Evolutionary conservation across 2,329 filamentous ascomycete species (phyloP).

Genomic region (Epichloe aotearoae): DNA sequence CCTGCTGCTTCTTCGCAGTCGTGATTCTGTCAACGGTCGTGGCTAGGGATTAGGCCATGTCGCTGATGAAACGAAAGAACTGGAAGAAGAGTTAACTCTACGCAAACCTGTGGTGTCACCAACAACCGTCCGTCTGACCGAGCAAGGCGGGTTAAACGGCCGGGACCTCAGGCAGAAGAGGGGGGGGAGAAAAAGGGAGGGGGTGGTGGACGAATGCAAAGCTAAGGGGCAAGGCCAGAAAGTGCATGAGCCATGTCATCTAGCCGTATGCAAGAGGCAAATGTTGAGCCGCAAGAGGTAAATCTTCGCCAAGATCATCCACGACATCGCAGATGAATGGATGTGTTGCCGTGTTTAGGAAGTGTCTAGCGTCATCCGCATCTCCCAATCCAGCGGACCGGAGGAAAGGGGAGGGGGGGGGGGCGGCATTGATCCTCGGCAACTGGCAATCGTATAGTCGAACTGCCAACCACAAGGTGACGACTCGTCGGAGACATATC

Average conservation of each 20-base stretch:
- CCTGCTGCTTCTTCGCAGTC: too few relatives aligned
- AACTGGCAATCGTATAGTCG: not conserved
- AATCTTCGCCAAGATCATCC: not conserved
- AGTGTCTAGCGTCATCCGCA: not conserved
- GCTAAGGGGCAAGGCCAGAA: not conserved
- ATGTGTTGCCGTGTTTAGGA: not conserved
- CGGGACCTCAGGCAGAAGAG: not conserved
- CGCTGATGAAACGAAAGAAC: not conserved
- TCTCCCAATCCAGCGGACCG: not conserved
- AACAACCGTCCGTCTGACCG: not conserved
- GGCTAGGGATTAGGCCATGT: not conserved
- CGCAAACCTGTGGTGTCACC: not conserved
- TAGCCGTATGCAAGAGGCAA: not conserved
- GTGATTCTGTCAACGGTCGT: not conserved
- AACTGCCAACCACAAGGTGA: not conserved
- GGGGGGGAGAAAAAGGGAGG: not conserved
- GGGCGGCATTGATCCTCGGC: not conserved
- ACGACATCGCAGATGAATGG: not conserved
- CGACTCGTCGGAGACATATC: not conserved
- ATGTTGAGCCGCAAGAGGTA: not conserved
- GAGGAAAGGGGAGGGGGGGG: too few relatives aligned
- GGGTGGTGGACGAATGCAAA: not conserved
- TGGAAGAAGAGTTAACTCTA: not conserved
- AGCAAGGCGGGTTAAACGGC: not conserved
- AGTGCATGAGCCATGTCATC: not conserved